phyloP scores from a whole-genome alignment of 805 yeast genomes.

The Zygoascus flipseniorum region DNA sequence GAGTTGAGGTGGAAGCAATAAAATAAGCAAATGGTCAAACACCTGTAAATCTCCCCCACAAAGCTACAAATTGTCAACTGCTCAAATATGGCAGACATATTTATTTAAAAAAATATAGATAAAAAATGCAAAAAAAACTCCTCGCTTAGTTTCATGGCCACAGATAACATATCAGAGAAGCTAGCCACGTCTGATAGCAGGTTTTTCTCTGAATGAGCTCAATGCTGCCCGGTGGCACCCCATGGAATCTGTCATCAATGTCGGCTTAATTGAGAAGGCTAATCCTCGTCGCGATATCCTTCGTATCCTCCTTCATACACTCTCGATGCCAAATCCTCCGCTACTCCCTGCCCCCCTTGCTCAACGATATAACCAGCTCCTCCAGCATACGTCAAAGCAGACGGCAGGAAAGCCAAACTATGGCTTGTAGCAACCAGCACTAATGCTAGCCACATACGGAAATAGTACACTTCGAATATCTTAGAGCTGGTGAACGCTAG shows the following conservation, averaged over 20 bases:
- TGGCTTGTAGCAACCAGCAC: constrained; percentile 72
- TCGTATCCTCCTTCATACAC: constrained; percentile 8
- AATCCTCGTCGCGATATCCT: constrained; percentile 1
- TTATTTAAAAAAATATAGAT: not conserved
- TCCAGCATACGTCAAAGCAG: constrained; percentile 56
- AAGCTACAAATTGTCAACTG: too few species aligned
- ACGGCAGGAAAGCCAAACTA: constrained; percentile 71
- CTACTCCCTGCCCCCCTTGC: constrained; percentile 23
- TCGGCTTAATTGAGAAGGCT: not conserved
- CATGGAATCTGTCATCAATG: not conserved
- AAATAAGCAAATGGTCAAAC: too few species aligned
- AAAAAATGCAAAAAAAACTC: not conserved
- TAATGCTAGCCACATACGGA: constrained; percentile 87
- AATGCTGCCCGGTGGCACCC: not conserved
- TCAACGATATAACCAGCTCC: constrained; percentile 43
- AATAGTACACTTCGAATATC: constrained; percentile 85
- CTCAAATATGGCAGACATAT: too few species aligned
- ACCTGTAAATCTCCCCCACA: too few species aligned
- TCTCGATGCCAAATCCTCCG: constrained; percentile 22
- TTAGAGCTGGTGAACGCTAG: constrained; percentile 80
- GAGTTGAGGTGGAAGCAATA: too few species aligned
- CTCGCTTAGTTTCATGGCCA: not conserved
- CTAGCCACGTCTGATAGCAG: too few species aligned
- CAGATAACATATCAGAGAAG: not conserved
- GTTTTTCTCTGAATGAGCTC: too few species aligned